phyloP scores from a whole-genome alignment of 768 basidiomycete genomes.

The Auricularia heimuer region DNA sequence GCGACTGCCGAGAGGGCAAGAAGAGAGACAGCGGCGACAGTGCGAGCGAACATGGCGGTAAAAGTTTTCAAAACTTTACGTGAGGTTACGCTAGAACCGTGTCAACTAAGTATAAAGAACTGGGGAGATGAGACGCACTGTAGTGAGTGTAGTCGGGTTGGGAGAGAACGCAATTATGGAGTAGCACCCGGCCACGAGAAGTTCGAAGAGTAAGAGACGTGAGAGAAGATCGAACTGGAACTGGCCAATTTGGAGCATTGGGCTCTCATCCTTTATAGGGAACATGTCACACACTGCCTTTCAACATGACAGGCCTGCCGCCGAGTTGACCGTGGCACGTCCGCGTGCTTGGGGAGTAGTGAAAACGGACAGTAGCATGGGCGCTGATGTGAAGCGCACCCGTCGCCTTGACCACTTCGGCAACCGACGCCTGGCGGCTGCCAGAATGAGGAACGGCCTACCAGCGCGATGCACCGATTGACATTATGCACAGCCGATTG shows the following conservation, averaged over 20 bases:
- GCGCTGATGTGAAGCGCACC: neutral
- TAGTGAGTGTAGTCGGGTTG: neutral
- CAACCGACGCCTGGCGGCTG: neutral
- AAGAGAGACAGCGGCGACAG: neutral
- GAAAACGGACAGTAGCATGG: neutral
- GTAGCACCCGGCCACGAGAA: neutral
- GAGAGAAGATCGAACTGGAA: neutral
- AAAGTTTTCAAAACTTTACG: neutral
- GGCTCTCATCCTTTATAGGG: neutral
- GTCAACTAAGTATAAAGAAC: neutral
- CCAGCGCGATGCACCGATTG: no score
- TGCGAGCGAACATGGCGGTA: neutral
- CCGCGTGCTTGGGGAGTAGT: neutral
- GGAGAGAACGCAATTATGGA: neutral
- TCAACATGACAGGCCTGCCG: neutral
- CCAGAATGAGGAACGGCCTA: neutral
- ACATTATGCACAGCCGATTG: no score
- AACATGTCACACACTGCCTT: neutral
- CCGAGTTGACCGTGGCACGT: neutral
- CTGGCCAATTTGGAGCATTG: neutral
- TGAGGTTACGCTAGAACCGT: no score
- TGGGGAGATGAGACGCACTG: neutral
- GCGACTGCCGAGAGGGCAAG: neutral
- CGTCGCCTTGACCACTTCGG: neutral
- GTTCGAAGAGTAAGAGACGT: neutral